Evolutionary conservation across 2,329 filamentous ascomycete genomes (phyloP).

Genomic region (Hymenoscyphus albidus): DNA sequence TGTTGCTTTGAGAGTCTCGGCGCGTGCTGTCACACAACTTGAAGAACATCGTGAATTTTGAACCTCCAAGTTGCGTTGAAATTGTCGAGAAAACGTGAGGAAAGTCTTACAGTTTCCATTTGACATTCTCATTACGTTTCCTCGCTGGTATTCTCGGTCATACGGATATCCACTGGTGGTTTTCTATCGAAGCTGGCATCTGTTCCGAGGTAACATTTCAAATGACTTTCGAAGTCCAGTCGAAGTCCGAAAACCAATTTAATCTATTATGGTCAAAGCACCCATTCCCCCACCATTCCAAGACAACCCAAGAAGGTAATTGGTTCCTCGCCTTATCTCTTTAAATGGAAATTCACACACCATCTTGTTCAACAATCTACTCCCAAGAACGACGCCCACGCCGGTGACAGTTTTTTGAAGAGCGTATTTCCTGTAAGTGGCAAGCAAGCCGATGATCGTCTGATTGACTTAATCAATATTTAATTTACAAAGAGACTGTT

Average conservation of each 20-base stretch:
- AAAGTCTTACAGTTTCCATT: not conserved
- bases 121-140: constrained; percentile 4
- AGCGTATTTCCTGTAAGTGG: constrained; percentile 6
- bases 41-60: constrained; percentile 1
- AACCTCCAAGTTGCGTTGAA: not conserved
- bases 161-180: not conserved
- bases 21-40: constrained; percentile 1
- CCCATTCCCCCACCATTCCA: not conserved
- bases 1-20: constrained; percentile 4
- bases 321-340: constrained; percentile 2
- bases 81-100: not conserved
- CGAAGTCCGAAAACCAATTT: not conserved
- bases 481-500: constrained; percentile 5
- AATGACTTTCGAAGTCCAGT: not conserved
- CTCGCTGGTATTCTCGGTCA: not conserved
- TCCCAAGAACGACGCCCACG: not conserved
- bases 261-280: not conserved
- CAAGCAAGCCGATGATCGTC: constrained; percentile 5
- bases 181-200: constrained; percentile 1
- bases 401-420: not conserved
- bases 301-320: constrained; percentile 3
- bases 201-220: constrained; percentile 8
- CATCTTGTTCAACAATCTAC: not conserved
- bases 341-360: constrained; percentile 6
- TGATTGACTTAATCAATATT: constrained; percentile 10